phyloP scores from a whole-genome alignment of 1,284 basidiomycete genomes.

The Trichosporon sp. region DNA sequence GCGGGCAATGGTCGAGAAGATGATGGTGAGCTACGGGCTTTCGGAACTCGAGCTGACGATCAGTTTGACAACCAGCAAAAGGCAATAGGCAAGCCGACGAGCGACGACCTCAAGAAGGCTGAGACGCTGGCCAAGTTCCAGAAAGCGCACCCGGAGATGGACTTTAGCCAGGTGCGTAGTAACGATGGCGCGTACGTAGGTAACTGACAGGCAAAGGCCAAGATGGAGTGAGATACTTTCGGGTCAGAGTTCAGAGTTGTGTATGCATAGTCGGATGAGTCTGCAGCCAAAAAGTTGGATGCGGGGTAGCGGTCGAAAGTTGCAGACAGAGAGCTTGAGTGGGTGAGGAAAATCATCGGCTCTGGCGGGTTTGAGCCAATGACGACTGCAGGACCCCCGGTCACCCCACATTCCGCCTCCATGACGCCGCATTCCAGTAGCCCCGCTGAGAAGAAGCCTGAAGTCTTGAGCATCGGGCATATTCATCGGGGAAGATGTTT shows the following conservation, averaged over 20 bases:
- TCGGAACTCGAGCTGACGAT: conserved; percentile 8
- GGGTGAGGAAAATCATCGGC: not conserved
- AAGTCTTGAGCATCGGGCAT: not conserved
- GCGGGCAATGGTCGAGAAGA: conserved; percentile 98
- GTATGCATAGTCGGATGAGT: not conserved
- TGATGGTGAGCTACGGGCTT: conserved; percentile 69
- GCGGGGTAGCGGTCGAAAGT: not conserved
- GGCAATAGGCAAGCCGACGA: conserved; percentile 92
- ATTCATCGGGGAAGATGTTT: not conserved
- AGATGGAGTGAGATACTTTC: conserved; percentile 17
- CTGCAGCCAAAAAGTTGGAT: not conserved
- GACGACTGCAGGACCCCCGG: not conserved
- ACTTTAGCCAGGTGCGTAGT: conserved; percentile 76
- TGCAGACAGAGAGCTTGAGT: no score
- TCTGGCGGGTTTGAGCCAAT: not conserved
- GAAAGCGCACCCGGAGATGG: conserved; percentile 82
- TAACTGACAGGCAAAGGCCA: conserved; percentile 11
- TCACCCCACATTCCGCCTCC: conserved; percentile 1
- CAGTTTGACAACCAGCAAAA: conserved; percentile 98
- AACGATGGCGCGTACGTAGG: no score
- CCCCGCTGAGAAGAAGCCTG: not conserved
- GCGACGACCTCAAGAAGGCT: conserved; percentile 81
- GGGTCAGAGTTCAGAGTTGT: not conserved
- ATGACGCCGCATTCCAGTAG: not conserved
- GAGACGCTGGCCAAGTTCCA: conserved; percentile 88